These are phyloP conservation scores for Phytophthora cryptogea DNA, from an alignment of 352 stramenopile genomes.

Conservation along the genomic window DNA sequence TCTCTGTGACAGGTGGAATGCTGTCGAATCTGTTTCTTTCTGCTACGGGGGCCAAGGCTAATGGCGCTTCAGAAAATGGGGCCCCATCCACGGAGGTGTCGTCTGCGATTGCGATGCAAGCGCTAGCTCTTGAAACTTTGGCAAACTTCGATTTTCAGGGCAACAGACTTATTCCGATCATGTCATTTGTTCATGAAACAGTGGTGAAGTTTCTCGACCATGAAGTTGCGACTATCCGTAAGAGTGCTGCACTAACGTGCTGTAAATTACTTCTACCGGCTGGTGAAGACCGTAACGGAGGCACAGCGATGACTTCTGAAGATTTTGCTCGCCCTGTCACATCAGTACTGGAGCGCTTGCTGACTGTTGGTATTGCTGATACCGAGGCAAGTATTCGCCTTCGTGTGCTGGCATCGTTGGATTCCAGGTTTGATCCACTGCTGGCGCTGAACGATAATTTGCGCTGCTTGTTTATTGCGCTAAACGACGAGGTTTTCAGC, in stretches of 20 bases:
- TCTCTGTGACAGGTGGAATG: constrained; percentile 74
- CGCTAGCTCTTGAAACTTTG: constrained; percentile 83
- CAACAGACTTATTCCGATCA: constrained; percentile 85
- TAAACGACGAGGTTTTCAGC: constrained; percentile 89
- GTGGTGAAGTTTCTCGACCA: constrained; percentile 90
- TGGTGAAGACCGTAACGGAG: constrained; percentile 58
- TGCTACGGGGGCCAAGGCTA: constrained; percentile 47
- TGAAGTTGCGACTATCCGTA: constrained; percentile 83
- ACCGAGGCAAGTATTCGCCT: constrained; percentile 85
- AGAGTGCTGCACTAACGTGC: constrained; percentile 86
- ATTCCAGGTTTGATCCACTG: constrained; percentile 81
- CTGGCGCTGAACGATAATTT: constrained; percentile 85
- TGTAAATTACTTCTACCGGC: constrained; percentile 82
- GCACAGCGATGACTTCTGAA: constrained; percentile 55
- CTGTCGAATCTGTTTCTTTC: constrained; percentile 73
- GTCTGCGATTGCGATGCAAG: constrained; percentile 78
- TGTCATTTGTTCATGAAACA: constrained; percentile 88
- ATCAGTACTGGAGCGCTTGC: constrained; percentile 74
- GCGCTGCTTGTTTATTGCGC: constrained; percentile 83
- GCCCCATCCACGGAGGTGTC: constrained; percentile 42
- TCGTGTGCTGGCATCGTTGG: constrained; percentile 78
- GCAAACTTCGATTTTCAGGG: constrained; percentile 88
- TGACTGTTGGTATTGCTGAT: constrained; percentile 87
- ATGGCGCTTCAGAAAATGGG: constrained; percentile 47
- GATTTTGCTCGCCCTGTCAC: constrained; percentile 77